Base-by-base conservation (phyloP, 306 rosid genomes). In the Ormosia semicastrata region DNA sequence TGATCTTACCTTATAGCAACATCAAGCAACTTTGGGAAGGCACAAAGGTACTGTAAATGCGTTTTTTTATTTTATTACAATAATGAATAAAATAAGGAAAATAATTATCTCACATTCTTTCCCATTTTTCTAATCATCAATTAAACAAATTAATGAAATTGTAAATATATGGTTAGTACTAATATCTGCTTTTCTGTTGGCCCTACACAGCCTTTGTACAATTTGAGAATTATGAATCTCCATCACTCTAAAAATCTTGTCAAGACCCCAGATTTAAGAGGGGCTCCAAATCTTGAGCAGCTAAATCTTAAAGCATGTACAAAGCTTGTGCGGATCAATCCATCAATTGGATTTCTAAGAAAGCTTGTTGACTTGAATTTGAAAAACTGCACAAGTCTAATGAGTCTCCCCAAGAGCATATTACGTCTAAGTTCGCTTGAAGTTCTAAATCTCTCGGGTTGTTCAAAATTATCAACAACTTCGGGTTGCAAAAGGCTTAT, bases 1-100 rank as follows among this genome's bases (percentile, higher is more conserved):
- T 84, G 71, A 4, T 0, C 14, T 30, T 84, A 34, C 1, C 0
- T 2, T 0, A 0, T 11, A 57, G 84, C 33, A 73, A 3, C 8
- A 40, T 79, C 57, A 66, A 68, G 30, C 73, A 47, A 37, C 18
- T 79, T 3, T 73, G 87, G 87, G 1, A 56, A 33, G 81, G 46
- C 40, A 30, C 0, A 3, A 46, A 81, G 84, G 84, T 80, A 59
- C 6, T 4, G 4, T 18, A 32, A 15, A 13, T 9, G 15, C 0
- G 0, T 6, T 3, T 18, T n/a, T 30, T 29, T 69, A 46, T 69
- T 46, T 47, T 7, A 2, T 9, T 47, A 2, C 0, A 3, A 12
- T 3, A 49, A 29, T 1, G 5, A 58, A 24, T 14, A 58, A 2
- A 50, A 50, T 14, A 4, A 50, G 24, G 3, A 4, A 50, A 50